Evolutionary conservation across 2,329 filamentous ascomycete genomes (phyloP).

Genomic region (Trichophyton rubrum): DNA sequence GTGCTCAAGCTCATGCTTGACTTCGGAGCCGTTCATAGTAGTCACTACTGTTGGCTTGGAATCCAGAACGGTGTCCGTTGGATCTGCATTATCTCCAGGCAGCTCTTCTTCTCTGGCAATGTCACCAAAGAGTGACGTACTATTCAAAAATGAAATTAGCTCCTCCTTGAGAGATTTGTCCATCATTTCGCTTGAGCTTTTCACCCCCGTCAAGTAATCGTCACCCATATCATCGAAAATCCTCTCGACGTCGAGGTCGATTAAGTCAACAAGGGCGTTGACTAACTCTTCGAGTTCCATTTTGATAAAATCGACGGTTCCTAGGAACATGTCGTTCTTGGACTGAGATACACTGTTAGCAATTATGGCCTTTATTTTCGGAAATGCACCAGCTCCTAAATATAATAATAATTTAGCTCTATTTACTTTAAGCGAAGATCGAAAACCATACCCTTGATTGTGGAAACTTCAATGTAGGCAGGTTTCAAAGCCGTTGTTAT

Average conservation of each 20-base stretch:
- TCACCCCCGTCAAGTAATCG: slow-evolving; percentile 2
- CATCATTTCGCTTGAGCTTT: not conserved
- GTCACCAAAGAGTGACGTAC: not conserved
- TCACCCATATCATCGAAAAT: not conserved
- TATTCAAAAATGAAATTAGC: not conserved
- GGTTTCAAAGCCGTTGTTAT: not conserved
- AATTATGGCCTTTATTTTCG: slow-evolving; percentile 3
- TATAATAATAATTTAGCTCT: not conserved
- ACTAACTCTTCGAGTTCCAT: not conserved
- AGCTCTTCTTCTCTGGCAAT: not conserved
- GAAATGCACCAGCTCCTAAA: not conserved
- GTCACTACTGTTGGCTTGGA: not conserved
- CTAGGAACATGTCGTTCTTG: not conserved
- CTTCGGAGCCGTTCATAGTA: not conserved
- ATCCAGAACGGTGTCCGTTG: not conserved
- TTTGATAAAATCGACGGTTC: not conserved
- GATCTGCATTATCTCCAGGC: not conserved
- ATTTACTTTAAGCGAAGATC: not conserved
- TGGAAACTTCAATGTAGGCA: not conserved
- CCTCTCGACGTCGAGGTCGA: not conserved
- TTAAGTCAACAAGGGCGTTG: slow-evolving; percentile 29
- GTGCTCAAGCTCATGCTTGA: not conserved
- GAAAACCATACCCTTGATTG: not conserved
- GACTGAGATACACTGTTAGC: not conserved
- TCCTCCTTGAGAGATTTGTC: not conserved